Evolutionary conservation across 2,329 filamentous ascomycete genomes (phyloP), one percentile per base, ranked within the genome.

Genomic region (Passalora sequoiae): DNA sequence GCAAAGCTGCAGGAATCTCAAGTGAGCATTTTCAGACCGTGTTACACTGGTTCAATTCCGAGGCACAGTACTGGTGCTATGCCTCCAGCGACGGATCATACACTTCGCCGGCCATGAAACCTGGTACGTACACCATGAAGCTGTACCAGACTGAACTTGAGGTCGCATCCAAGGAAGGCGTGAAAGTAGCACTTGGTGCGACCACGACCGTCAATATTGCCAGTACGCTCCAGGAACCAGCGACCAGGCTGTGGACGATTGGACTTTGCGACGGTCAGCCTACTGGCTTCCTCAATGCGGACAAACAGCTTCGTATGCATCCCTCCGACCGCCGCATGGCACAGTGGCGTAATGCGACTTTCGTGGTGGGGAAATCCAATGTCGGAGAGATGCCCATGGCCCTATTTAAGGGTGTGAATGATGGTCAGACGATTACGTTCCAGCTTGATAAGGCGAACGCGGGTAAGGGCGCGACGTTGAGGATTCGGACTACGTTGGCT

Each of bases 91-190:
- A 71, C 32, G 79, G 80, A 7, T 67, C 67, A 9, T 85, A 81
- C 63, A 81, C 73, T 2, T 82, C 79, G 0, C 81, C 80, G 0
- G 66, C 72, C 43, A 84, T 84, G 80, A 81, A 80, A 55, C 76
- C 80, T 0, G 80, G 81, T 21, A 81, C 76, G 0, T 84, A 84
- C 64, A 82, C 77, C n/a, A 81, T 82, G 72, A 74, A 80, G 4
- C 71, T 84, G 27, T 81, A 81, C 62, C 76, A 78, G 52, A 72
- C 68, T 13, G 78, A 81, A 59, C 74, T 74, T 57, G 68, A 72
- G 48, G 75, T 80, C 6, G 75, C 73, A 3, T 69, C 69, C 2
- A 63, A 67, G 17, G 67, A 64, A 4, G n/a, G n/a, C n/a, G 73
- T 77, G 12, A 66, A 63, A 0, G 75, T 81, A 29, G 66, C 65